Evolutionary conservation across 495 filamentous ascomycete species (phyloP), one percentile per base, ranked within the genome.

Genomic region (Podospora pseudocomata): DNA sequence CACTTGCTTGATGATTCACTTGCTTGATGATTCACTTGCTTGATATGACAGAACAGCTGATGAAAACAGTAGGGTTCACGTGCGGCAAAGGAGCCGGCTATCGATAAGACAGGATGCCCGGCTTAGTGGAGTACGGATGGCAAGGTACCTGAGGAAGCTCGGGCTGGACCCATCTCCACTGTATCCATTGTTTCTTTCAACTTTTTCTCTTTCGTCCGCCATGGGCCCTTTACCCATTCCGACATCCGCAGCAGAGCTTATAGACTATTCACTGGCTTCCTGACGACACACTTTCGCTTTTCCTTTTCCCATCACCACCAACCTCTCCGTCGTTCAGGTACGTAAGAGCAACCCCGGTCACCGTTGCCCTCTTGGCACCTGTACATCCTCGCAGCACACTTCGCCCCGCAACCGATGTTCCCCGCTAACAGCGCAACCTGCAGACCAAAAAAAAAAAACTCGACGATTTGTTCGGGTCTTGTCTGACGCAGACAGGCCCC

Each of bases 351-450:
- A n/a, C 44, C 63, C 65, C 6, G 34, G 63, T 67, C 34, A 26
- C 68, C 60, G 65, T 18, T 30, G 19, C 39, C n/a, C 32, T 16
- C 49, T 28, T 65, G 34, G 27, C 63, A 26, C 54, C 54, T 19
- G 19, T 44, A 28, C 27, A 34, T 20, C 2, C 19, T 27, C 6
- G n/a, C 63, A 26, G 63, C 19, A 56, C 7, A 9, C 15, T 34
- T 39, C n/a, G 55, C 71, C 71, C 70, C 72, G 68, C 72, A 70
- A 28, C 66, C 53, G 19, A 26, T 49, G 72, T 72, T 64, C 67
- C 74, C 72, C 72, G 72, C 74, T 75, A 75, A 75, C 74, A 75
- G 70, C 69, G 67, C 61, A 58, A 26, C 55, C n/a, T 20, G 55
- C 55, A 58, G 69, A 27, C 62, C 69, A 67, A 69, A 55, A 71